A percentile compares a stretch with the other conserved stretches of the same genome.
phyloP scores from a whole-genome alignment of 495 filamentous ascomycete species.

The Xylaria telfairii region DNA sequence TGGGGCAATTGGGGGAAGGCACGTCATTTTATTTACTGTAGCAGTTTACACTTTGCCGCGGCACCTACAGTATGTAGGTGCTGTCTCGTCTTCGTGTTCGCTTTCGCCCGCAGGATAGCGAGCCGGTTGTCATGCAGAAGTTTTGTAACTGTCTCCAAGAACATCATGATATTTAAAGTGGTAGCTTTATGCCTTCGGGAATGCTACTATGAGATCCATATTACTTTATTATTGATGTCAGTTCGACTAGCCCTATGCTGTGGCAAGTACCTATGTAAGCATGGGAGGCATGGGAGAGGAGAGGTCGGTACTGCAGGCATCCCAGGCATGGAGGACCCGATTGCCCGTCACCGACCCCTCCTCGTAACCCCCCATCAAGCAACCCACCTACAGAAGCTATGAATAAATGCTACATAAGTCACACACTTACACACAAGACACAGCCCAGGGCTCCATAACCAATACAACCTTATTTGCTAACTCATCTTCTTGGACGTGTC shows the following conservation, averaged over 20 bases:
- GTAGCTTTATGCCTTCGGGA: background rate
- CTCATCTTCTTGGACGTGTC: no score
- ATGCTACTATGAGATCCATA: no score
- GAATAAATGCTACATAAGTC: no score
- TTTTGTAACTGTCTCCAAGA: background rate
- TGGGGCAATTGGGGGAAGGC: no score
- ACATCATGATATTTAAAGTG: background rate
- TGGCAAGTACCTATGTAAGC: no score
- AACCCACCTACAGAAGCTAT: no score
- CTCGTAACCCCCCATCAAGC: background rate
- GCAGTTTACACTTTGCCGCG: background rate
- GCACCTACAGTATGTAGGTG: background rate
- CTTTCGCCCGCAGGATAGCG: background rate
- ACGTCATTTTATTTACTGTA: constrained; percentile 4
- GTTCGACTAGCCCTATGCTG: background rate
- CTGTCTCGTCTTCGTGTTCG: constrained; percentile 5
- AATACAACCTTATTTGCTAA: no score
- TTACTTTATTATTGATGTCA: no score
- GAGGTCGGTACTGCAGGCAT: background rate
- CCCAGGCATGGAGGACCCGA: background rate
- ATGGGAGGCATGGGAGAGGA: no score
- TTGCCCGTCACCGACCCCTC: constrained; percentile 11
- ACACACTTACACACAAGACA: no score
- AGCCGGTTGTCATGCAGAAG: background rate
- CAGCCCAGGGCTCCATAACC: no score